Conservation (phyloP, 192 early-diverging fungal species). For the Coemansia sp. region DNA sequence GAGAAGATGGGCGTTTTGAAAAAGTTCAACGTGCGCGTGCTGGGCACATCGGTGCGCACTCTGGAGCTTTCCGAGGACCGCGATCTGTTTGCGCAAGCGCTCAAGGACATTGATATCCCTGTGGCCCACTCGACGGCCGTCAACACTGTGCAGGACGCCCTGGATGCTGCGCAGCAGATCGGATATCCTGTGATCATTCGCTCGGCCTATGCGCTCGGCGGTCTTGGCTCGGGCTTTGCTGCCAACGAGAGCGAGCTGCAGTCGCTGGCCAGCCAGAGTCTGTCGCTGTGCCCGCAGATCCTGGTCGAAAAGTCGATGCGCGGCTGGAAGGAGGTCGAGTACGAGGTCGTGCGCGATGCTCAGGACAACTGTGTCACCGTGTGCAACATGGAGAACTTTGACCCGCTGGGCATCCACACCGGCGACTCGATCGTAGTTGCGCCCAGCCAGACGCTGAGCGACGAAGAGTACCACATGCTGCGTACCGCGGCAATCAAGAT, state of each 20-base stretch:
- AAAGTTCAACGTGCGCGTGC: slow-evolving; percentile 81
- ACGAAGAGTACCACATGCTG: slow-evolving; percentile 94
- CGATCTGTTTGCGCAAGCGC: slow-evolving; percentile 90
- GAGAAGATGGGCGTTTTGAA: slow-evolving; percentile 81
- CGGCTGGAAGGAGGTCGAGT: slow-evolving; percentile 99
- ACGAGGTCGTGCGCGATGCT: slow-evolving; percentile 97
- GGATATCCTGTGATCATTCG: slow-evolving; percentile 95
- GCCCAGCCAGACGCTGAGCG: slow-evolving; percentile 92
- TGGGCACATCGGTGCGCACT: slow-evolving; percentile 94
- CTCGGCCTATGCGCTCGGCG: slow-evolving; percentile 92
- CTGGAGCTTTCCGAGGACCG: slow-evolving; percentile 91
- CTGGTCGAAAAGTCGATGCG: slow-evolving; percentile 96
- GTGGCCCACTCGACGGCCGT: slow-evolving; percentile 90
- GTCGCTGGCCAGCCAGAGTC: slow-evolving; percentile 79
- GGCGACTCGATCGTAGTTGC: slow-evolving; percentile 99
- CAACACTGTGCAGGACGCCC: slow-evolving; percentile 82
- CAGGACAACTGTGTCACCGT: slow-evolving; percentile 98
- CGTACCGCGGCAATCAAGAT: slow-evolving; percentile 94
- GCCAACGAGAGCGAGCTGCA: slow-evolving; percentile 70
- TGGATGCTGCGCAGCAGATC: slow-evolving; percentile 81
- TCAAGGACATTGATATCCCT: slow-evolving; percentile 79
- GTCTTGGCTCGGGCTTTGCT: slow-evolving; percentile 97
- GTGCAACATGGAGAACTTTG: slow-evolving; percentile 99
- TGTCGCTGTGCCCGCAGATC: slow-evolving; percentile 88
- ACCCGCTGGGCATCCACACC: slow-evolving; percentile 96